Evolutionary conservation across 2,329 filamentous ascomycete species (phyloP).

Genomic region (Penicillium sp.): DNA sequence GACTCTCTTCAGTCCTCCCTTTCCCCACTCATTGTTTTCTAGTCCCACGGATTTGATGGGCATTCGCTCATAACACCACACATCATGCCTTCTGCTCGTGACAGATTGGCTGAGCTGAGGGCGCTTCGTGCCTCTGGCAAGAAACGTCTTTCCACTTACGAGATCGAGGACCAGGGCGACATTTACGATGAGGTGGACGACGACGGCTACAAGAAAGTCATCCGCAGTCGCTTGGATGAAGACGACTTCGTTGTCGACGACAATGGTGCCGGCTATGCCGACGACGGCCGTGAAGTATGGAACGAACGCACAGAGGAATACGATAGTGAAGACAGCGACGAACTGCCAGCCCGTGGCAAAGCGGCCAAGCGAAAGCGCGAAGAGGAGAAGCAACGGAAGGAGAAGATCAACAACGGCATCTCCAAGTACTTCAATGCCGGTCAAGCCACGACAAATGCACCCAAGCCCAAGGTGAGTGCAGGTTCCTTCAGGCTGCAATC

Average conservation of each 20-base stretch:
- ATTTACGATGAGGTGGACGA: conserved; percentile 97
- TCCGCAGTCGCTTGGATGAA: conserved; percentile 80
- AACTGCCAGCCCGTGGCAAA: conserved; percentile 61
- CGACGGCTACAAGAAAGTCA: conserved; percentile 94
- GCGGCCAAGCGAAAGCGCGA: conserved; percentile 80
- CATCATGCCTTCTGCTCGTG: conserved; percentile 35
- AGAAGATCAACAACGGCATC: conserved; percentile 87
- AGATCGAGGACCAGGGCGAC: conserved; percentile 77
- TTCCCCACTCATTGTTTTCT: conserved; percentile 19
- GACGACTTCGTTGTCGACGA: conserved; percentile 99
- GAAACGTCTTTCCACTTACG: conserved; percentile 82
- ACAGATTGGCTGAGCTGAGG: conserved; percentile 66
- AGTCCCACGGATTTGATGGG: conserved; percentile 14
- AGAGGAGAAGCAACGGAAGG: conserved; percentile 78
- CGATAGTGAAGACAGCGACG: conserved; percentile 68
- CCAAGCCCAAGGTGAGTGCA: conserved; percentile 73
- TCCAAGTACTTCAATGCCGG: conserved; percentile 91
- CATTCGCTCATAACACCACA: conserved; percentile 9
- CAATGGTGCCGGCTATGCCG: conserved; percentile 93
- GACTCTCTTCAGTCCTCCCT: conserved; percentile 17
- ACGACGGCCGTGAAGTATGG: conserved; percentile 94
- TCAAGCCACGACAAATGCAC: conserved; percentile 52
- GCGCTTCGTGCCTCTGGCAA: conserved; percentile 86
- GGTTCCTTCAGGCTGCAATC: conserved; percentile 33
- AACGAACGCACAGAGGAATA: conserved; percentile 61